Evolutionary conservation across 2,329 filamentous ascomycete species (phyloP).

Genomic region (Lachnellula cervina): DNA sequence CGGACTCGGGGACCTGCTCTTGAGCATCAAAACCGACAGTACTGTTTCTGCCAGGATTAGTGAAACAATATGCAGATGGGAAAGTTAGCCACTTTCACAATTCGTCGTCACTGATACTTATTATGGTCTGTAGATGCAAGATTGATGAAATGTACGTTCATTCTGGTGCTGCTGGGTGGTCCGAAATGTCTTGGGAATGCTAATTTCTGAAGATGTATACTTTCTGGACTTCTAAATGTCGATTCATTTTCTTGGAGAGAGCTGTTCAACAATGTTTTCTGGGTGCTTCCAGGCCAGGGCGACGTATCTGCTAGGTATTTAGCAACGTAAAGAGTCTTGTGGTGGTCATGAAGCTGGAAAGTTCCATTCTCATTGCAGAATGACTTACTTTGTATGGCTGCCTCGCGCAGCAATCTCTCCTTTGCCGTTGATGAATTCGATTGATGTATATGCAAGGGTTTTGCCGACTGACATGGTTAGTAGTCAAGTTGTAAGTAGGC

Average conservation of each 20-base stretch:
- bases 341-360: background rate
- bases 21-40: too few relatives aligned
- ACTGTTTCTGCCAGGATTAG: background rate
- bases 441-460: slow-evolving; percentile 56
- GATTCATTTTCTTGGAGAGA: slow-evolving; percentile 23
- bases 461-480: slow-evolving; percentile 55
- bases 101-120: slow-evolving; percentile 2
- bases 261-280: slow-evolving; percentile 31
- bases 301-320: slow-evolving; percentile 28
- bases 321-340: background rate
- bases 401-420: slow-evolving; percentile 57
- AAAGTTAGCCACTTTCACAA: slow-evolving; percentile 6
- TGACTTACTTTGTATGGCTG: slow-evolving; percentile 58
- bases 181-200: background rate
- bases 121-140: background rate
- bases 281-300: slow-evolving; percentile 32
- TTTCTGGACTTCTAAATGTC: background rate
- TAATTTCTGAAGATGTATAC: background rate
- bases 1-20: too few relatives aligned
- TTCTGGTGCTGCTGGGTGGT: background rate
- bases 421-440: slow-evolving; percentile 54
- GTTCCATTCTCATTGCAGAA: background rate
- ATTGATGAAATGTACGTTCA: background rate
- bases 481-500: slow-evolving; percentile 49
- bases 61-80: background rate